phyloP scores from a whole-genome alignment of 805 yeast species.

The Cyberlindnera mycetangii region DNA sequence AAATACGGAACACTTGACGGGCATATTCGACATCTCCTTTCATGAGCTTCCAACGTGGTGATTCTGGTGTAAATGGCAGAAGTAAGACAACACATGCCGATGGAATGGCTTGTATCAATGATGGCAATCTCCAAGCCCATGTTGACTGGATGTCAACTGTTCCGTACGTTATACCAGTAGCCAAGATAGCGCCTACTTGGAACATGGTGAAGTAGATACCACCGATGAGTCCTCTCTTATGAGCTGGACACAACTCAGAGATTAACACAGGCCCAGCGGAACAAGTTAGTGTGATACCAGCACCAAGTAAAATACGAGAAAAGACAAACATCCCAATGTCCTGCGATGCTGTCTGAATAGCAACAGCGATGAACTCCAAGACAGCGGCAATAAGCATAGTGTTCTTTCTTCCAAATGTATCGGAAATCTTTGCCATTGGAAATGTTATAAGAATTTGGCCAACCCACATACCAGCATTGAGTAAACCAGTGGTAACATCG shows the following conservation, averaged over 20 bases:
- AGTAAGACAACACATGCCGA: conserved; percentile 16
- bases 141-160: conserved; percentile 24
- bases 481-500: conserved; percentile 8
- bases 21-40: conserved; percentile 13
- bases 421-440: conserved; percentile 4
- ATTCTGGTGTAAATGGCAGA: conserved; percentile 20
- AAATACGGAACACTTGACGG: conserved; percentile 10
- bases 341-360: conserved; percentile 12
- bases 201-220: conserved; percentile 31
- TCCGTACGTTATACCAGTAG: conserved; percentile 30
- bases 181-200: conserved; percentile 30
- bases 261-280: conserved; percentile 12
- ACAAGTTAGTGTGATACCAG: conserved; percentile 8
- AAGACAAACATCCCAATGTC: conserved; percentile 16
- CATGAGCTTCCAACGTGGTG: conserved; percentile 15
- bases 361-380: conserved; percentile 8
- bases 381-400: conserved; percentile 5
- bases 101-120: conserved; percentile 27
- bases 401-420: conserved; percentile 16
- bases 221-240: conserved; percentile 8
- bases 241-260: conserved; percentile 12
- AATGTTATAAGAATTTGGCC: conserved; percentile 8
- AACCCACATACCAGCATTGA: conserved; percentile 16
- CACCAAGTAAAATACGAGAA: conserved; percentile 12
- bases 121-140: conserved; percentile 34